These are phyloP conservation scores for Aspergillus heteromorphus DNA, from an alignment of 495 filamentous ascomycete species.

Conservation along the genomic window DNA sequence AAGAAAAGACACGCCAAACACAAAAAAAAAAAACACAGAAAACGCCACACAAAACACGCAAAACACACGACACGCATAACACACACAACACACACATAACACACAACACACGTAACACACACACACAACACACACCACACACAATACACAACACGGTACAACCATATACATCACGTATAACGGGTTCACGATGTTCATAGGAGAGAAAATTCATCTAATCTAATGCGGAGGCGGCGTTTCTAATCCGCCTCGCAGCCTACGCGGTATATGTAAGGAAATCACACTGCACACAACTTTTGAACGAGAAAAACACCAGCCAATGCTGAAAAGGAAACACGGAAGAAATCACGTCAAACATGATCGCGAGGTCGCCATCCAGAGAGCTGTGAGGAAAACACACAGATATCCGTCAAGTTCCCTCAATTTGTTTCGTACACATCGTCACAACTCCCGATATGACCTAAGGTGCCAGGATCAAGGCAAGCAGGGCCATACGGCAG, in stretches of 20 bases:
- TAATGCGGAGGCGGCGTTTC: slow-evolving; percentile 34
- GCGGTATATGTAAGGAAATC: slow-evolving; percentile 30
- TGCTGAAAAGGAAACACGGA: slow-evolving; percentile 20
- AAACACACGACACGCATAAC: slow-evolving; percentile 22
- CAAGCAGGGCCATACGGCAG: slow-evolving; percentile 94
- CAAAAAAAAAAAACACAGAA: slow-evolving; percentile 17
- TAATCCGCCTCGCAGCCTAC: slow-evolving; percentile 26
- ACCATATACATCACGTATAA: slow-evolving; percentile 27
- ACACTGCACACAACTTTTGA: slow-evolving; percentile 35
- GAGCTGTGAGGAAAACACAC: slow-evolving; percentile 5
- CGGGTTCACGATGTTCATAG: slow-evolving; percentile 32
- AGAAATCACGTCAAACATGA: slow-evolving; percentile 20
- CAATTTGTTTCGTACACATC: slow-evolving; percentile 6
- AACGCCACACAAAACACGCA: slow-evolving; percentile 15
- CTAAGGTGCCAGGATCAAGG: slow-evolving; percentile 75
- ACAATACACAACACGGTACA: slow-evolving; percentile 21
- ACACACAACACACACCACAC: slow-evolving; percentile 21
- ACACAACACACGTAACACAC: slow-evolving; percentile 23
- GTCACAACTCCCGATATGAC: slow-evolving; percentile 10
- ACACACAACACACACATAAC: slow-evolving; percentile 22
- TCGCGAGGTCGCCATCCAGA: slow-evolving; percentile 15
- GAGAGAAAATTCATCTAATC: slow-evolving; percentile 44
- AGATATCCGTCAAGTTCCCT: slow-evolving; percentile 4
- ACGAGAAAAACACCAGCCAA: slow-evolving; percentile 13
- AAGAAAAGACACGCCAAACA: slow-evolving; percentile 18